Conservation (phyloP, 2,329 filamentous ascomycete genomes). For the Cordyceps militaris region DNA sequence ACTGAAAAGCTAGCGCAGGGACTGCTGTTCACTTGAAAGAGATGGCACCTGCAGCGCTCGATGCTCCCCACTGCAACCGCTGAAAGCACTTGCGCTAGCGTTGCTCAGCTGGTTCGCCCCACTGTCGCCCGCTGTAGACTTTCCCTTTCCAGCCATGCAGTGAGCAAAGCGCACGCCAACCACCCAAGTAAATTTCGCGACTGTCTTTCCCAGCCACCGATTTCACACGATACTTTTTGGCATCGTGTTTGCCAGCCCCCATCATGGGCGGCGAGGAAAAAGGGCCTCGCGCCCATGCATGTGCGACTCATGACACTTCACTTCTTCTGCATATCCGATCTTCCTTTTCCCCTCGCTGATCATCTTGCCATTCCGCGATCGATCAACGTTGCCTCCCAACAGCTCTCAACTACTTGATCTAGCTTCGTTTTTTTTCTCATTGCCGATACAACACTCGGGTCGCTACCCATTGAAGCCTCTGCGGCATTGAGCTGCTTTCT, state of each 20-base stretch:
- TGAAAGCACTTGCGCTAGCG: neutral
- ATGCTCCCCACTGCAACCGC: neutral
- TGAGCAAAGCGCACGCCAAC: neutral
- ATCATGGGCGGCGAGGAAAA: constrained; percentile 4
- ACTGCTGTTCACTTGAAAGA: neutral
- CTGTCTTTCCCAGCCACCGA: constrained; percentile 6
- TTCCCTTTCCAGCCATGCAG: constrained; percentile 5
- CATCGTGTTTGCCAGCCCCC: neutral
- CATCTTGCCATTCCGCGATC: neutral
- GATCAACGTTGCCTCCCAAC: neutral
- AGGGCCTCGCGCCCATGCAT: constrained; percentile 9
- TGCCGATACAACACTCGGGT: neutral
- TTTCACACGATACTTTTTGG: neutral
- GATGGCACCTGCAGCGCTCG: neutral
- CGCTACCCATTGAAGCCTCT: neutral
- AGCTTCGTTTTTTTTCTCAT: neutral
- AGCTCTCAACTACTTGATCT: neutral
- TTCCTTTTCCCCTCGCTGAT: neutral
- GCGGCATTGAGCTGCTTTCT: neutral
- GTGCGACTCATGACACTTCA: neutral
- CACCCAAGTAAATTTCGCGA: constrained; percentile 1
- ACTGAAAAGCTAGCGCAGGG: neutral
- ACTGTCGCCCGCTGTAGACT: constrained; percentile 1
- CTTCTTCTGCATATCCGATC: neutral
- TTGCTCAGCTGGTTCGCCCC: neutral